Conservation (phyloP, 768 basidiomycete species). For the Termitomyces sp. region DNA sequence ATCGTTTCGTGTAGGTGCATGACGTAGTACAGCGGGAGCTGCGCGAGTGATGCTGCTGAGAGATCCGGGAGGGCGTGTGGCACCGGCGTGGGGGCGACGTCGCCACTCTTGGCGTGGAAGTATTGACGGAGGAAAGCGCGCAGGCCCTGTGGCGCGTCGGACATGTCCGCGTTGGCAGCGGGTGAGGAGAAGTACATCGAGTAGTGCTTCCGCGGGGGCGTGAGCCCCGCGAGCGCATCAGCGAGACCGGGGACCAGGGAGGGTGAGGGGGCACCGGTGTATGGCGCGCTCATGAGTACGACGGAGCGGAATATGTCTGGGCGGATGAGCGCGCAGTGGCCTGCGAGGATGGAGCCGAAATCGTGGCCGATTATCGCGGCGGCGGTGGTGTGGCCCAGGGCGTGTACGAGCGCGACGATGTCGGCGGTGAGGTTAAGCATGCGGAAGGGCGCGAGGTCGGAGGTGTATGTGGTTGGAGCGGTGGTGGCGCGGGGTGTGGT, state of each 20-base stretch:
- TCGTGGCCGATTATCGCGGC: constrained; percentile 58
- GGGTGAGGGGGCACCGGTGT: constrained; percentile 33
- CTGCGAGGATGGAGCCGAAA: constrained; percentile 51
- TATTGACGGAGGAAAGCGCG: constrained; percentile 47
- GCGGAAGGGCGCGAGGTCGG: constrained; percentile 46
- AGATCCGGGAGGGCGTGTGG: constrained; percentile 31
- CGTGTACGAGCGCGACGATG: constrained; percentile 43
- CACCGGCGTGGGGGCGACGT: constrained; percentile 36
- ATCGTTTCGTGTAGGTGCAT: constrained; percentile 52
- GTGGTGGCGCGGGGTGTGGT: constrained; percentile 20
- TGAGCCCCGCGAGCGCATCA: constrained; percentile 30
- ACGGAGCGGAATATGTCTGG: constrained; percentile 53
- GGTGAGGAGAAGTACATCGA: constrained; percentile 42
- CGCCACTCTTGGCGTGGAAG: constrained; percentile 54
- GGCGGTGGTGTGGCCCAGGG: constrained; percentile 43
- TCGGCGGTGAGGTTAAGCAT: constrained; percentile 49
- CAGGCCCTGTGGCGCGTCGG: constrained; percentile 37
- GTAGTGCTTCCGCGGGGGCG: constrained; percentile 57
- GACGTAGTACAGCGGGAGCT: constrained; percentile 55
- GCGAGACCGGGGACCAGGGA: constrained; percentile 10
- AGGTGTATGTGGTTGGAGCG: constrained; percentile 29
- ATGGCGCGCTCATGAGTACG: constrained; percentile 59
- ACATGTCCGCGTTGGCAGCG: constrained; percentile 42
- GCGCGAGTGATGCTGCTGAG: constrained; percentile 29
- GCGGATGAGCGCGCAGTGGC: constrained; percentile 45